Base-by-base conservation (phyloP, 2,329 filamentous ascomycete species). In the Penicillium sp. region DNA sequence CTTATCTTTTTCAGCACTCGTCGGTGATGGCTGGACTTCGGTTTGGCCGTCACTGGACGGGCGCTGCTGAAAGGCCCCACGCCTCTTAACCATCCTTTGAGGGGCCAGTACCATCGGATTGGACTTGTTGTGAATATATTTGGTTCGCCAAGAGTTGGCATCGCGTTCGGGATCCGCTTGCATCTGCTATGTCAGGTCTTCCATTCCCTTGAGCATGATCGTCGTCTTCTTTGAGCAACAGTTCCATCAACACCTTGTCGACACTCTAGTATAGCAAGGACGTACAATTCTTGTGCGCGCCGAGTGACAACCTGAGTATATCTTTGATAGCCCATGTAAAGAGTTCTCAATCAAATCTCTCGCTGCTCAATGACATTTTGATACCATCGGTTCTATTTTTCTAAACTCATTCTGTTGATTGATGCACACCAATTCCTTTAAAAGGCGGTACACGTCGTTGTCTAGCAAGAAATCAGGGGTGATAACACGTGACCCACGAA, bases 31-130 rank as follows among this genome's bases (percentile, higher is more conserved):
- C 60, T 53, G 49, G 60, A 50, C 53, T 53, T 62, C 53, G 55
- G 55, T 43, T 35, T 53, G 63, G 60, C 65, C 59, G 66, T 48
- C 53, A 54, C 57, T 66, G 65, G 69, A 68, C 66, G 69, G 69
- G 69, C 69, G 67, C 66, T 72, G 69, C 69, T 70, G 69, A 70
- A 53, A 69, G 68, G 67, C 70, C 67, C 66, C 68, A 61, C 63
- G 69, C 65, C 66, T 57, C 47, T 42, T 62, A 62, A 71, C 69
- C 69, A 70, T 70, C 68, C 69, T 66, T 61, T 61, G 47, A 61
- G 69, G 67, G 67, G 58, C 63, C 64, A 67, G 53, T 63, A 65
- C 57, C 57, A 64, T 70, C 69, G 56, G 69, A 72, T 72, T 72
- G 69, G 69, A 71, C 18, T 50, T 51, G 56, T 66, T 65, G 66